Evolutionary conservation across 139 green algal genomes (phyloP), one percentile per base, ranked within the genome.

Genomic region (Chlorella sp.): DNA sequence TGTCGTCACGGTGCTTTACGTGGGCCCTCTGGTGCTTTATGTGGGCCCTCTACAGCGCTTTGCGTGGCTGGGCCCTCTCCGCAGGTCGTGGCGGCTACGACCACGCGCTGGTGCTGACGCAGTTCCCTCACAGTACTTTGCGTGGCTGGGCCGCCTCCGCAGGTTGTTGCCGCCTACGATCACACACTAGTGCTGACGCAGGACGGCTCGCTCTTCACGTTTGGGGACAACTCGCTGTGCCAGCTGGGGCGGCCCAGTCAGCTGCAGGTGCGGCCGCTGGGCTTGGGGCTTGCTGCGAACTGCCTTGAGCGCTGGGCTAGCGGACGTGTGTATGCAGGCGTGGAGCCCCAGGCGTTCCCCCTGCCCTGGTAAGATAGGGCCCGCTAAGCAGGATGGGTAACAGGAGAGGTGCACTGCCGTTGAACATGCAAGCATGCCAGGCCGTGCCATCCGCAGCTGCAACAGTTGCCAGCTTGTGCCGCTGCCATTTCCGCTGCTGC

Each of bases 201-300:
- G 24, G 85, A 82, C 9, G 84, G 84, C 54, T 30, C 44, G 8
- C 48, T 91, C 28, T 87, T 82, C 48, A 54, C 75, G 11, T 91
- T 92, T 85, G 89, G 87, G 16, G 87, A 92, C 82, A 82, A 81
- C 76, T 82, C 76, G 2, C 69, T 92, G 79, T 40, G 67, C 13
- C 87, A 92, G 58, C 87, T 92, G 54, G 89, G 87, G 1, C 38
- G 86, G 41, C 48, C 77, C 40, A 62, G 40, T 19, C 78, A 62
- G 32, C 8, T 4, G 72, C 72, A 58, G 72, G 72, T 77, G 26
- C 6, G 72, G 16, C 13, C 28, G 62, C 16, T 41, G 64, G 64
- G 64, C 4, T 6, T 28, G 11, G 20, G 60, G 60, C 60, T 68
- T 19, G 20, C 16, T 28, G 60, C 13, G 56, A 24, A 14, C 56